Evolutionary conservation across 768 basidiomycete genomes (phyloP).

Genomic region (Mycena olivaceomarginata): DNA sequence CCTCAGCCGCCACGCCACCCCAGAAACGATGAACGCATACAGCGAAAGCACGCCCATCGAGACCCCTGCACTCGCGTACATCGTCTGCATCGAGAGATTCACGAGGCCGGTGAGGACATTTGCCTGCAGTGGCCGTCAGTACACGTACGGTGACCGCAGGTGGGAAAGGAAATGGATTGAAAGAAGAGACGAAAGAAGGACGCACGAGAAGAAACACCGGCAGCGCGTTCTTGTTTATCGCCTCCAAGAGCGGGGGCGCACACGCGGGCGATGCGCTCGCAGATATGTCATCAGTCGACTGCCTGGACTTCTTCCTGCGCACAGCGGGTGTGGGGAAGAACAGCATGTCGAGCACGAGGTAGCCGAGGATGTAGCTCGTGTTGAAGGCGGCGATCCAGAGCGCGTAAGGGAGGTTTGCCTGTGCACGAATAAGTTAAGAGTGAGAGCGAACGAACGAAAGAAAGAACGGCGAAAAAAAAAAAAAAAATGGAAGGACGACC

Average conservation of each 20-base stretch:
- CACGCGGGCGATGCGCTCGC: conserved; percentile 31
- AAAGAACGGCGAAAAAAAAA: no score
- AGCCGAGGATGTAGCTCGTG: conserved; percentile 87
- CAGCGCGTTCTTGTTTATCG: conserved; percentile 89
- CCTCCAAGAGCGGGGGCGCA: conserved; percentile 79
- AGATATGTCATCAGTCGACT: conserved; percentile 18
- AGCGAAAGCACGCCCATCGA: conserved; percentile 78
- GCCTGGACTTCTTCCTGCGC: conserved; percentile 52
- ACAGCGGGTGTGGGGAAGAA: conserved; percentile 74
- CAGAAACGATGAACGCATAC: conserved; percentile 78
- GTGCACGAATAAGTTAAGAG: neutral
- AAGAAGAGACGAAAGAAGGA: conserved; percentile 36
- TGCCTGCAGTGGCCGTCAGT: conserved; percentile 68
- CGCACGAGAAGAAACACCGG: conserved; percentile 88
- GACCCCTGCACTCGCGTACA: conserved; percentile 77
- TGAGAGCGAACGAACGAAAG: neutral
- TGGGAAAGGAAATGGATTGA: neutral
- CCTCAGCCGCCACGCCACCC: conserved; percentile 75
- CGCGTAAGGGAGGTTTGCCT: conserved; percentile 94
- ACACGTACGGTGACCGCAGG: no score
- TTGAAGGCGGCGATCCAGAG: conserved; percentile 95
- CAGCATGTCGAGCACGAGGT: conserved; percentile 83
- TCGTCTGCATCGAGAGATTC: conserved; percentile 87
- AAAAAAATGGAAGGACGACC: no score
- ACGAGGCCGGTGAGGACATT: conserved; percentile 91